Evolutionary conservation across 257 asterid species (phyloP), one percentile per base, ranked within the genome.

Genomic region (Cruciata laevipes): DNA sequence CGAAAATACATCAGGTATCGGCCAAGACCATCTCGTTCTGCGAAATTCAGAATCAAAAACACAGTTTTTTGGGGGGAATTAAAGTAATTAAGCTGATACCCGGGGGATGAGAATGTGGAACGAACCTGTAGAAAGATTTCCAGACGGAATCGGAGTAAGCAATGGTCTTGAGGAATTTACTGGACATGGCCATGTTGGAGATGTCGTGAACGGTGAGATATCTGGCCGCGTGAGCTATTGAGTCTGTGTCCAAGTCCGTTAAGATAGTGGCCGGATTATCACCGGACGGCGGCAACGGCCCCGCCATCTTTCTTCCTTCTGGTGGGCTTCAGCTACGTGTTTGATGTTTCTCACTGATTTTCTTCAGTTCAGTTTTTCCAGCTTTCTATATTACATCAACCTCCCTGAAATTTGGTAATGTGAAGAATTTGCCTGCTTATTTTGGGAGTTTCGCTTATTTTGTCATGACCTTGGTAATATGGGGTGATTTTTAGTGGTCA

Each of bases 111-210:
- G 13, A 14, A 8, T 32, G 66, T 21, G 51, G 49, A 33, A 62
- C 27, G 49, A 21, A 88, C 96, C 97, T 84, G 90, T 77, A 85
- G 65, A 90, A 76, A 13, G 84, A 77, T 72, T 67, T 81, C 97
- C 97, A 88, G 12, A 88, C 58, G 62, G 83, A 83, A 71, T 90
- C 97, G 5, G 93, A 82, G 82, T 76, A 83, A 25, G 96, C 89
- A 4, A 80, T 84, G 66, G 59, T 72, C 11, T 84, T 76, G 65
- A 90, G 83, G 81, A 72, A 74, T 76, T 78, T 85, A 77, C 88
- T 80, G 30, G 96, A 82, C 80, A 82, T 75, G 35, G 95, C 83
- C 86, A 88, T 72, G 77, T 78, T 90, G 23, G 92, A 59, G 40
- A 90, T 47, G 73, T 90, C 95, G n/a, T 69, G 83, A 61, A 79